A percentile compares a stretch with the other conserved stretches of the same genome.
Conservation (phyloP, 352 stramenopile species). For the Pythium apleroticum region DNA sequence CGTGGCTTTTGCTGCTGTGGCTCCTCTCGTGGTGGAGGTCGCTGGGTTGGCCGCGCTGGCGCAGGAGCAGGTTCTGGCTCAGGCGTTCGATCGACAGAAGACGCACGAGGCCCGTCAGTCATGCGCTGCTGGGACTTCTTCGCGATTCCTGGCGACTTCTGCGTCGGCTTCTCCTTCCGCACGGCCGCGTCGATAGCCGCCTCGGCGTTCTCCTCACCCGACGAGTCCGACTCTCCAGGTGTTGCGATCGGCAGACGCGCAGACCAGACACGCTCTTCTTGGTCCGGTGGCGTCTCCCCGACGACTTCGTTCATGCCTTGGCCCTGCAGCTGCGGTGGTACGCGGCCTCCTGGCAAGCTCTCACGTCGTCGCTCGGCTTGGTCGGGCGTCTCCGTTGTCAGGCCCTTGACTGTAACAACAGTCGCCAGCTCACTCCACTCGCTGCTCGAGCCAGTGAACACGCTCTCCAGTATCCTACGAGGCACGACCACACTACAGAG, state of each 20-base stretch:
- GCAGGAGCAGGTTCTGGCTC: not conserved
- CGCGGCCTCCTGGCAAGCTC: constrained; percentile 8
- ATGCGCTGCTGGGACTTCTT: constrained; percentile 9
- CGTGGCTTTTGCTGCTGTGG: not conserved
- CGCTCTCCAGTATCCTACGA: constrained; percentile 25
- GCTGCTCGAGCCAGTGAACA: constrained; percentile 12
- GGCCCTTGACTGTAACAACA: constrained; percentile 11
- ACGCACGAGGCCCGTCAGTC: not conserved
- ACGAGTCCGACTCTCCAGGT: constrained; percentile 20
- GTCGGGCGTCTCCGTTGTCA: constrained; percentile 18
- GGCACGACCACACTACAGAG: constrained; percentile 21
- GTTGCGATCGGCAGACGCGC: constrained; percentile 27
- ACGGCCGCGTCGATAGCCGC: constrained; percentile 29
- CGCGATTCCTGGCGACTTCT: constrained; percentile 15
- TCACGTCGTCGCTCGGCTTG: constrained; percentile 19
- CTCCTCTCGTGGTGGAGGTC: not conserved
- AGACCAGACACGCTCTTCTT: constrained; percentile 30
- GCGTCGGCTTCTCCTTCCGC: constrained; percentile 24
- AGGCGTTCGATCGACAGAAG: not conserved
- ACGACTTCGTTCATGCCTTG: constrained; percentile 24
- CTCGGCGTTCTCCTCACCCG: constrained; percentile 14
- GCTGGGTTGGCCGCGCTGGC: not conserved
- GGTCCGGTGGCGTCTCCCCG: constrained; percentile 29
- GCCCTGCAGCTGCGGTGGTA: not conserved
- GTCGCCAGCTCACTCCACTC: constrained; percentile 25